A percentile compares a stretch with the other conserved stretches of the same genome.
phyloP scores from a whole-genome alignment of 208 protist genomes.

The Herpetomonas tarakana region DNA sequence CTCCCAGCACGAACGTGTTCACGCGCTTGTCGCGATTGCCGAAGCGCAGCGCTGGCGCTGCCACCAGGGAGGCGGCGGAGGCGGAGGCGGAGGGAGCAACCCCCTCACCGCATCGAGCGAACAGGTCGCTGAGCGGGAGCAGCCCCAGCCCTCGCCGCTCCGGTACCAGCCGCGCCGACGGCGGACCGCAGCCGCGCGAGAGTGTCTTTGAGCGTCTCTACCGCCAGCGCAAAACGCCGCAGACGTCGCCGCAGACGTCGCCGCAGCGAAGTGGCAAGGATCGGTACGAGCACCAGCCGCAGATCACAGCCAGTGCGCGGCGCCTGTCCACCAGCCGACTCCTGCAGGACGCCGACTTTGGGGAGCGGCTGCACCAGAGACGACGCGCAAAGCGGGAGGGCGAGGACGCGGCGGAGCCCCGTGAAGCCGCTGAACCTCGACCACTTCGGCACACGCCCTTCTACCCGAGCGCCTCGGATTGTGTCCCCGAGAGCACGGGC shows the following conservation, averaged over 20 bases:
- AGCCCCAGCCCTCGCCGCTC: neutral
- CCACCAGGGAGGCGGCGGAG: neutral
- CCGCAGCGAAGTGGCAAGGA: slow-evolving; percentile 5
- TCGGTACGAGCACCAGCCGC: slow-evolving; percentile 31
- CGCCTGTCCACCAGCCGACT: slow-evolving; percentile 18
- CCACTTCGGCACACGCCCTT: slow-evolving; percentile 10
- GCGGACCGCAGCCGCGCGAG: slow-evolving; percentile 2
- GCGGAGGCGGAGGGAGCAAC: neutral
- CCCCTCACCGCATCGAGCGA: neutral
- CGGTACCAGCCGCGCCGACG: neutral
- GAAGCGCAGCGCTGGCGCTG: neutral
- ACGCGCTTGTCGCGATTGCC: neutral
- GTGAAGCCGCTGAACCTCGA: slow-evolving; percentile 10
- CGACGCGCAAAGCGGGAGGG: slow-evolving; percentile 12
- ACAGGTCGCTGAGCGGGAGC: neutral
- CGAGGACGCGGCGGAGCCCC: slow-evolving; percentile 8
- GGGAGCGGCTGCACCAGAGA: slow-evolving; percentile 38
- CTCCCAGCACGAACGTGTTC: neutral
- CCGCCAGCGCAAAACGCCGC: slow-evolving; percentile 9
- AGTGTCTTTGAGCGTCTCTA: slow-evolving; percentile 42
- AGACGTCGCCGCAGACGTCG: slow-evolving; percentile 18
- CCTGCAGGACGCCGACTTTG: slow-evolving; percentile 20
- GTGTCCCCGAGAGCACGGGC: neutral
- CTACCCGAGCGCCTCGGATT: neutral
- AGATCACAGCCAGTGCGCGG: slow-evolving; percentile 42